phyloP scores from a whole-genome alignment of 305 asterid species.

The Stenogyne calaminthoides region DNA sequence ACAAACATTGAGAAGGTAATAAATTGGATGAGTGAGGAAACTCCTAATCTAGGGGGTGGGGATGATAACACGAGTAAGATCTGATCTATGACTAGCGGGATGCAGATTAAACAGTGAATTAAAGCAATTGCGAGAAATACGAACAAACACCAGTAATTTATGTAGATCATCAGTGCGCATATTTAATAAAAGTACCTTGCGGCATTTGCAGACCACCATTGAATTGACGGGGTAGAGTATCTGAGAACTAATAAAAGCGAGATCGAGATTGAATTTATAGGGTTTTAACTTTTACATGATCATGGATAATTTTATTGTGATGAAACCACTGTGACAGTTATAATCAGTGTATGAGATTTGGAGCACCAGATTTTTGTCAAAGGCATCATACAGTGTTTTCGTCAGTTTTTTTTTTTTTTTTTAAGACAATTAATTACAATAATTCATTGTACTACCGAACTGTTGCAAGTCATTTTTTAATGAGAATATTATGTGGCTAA shows the following conservation, averaged over 20 bases:
- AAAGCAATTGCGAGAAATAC: slow-evolving; percentile 10
- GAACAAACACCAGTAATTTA: neutral
- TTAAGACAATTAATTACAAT: too few relatives aligned
- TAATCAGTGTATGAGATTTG: slow-evolving; percentile 1
- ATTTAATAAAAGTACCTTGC: slow-evolving; percentile 60
- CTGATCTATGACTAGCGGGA: slow-evolving; percentile 38
- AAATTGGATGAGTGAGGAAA: slow-evolving; percentile 15
- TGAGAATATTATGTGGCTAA: too few relatives aligned
- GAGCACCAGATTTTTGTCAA: neutral
- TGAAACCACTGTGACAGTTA: slow-evolving; percentile 14
- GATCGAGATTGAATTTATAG: slow-evolving; percentile 44
- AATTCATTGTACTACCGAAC: too few relatives aligned
- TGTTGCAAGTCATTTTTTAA: too few relatives aligned
- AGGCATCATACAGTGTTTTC: neutral
- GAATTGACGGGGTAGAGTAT: slow-evolving; percentile 36
- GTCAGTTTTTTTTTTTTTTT: too few relatives aligned
- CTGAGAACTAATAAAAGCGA: slow-evolving; percentile 28
- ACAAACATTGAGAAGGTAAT: neutral
- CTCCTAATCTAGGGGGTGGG: neutral
- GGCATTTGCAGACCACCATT: slow-evolving; percentile 99
- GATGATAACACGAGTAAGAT: slow-evolving; percentile 25
- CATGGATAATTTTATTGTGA: neutral
- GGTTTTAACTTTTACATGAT: slow-evolving; percentile 12
- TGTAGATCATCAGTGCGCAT: neutral
- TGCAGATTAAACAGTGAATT: slow-evolving; percentile 15